Evolutionary conservation across 257 asterid genomes (phyloP).

Genomic region (Rehmannia glutinosa): DNA sequence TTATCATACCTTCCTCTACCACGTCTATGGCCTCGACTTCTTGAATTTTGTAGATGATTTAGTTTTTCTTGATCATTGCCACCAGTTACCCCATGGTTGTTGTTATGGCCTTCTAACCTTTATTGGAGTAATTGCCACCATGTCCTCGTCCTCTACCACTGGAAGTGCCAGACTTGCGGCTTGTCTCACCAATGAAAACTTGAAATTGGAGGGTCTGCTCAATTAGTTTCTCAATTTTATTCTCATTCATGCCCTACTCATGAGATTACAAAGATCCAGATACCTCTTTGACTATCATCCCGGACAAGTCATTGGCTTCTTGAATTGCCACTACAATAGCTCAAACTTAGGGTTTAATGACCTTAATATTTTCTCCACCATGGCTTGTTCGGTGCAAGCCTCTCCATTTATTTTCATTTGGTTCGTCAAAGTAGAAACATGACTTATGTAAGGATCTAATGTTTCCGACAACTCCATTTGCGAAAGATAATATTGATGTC

Average conservation of each 20-base stretch:
- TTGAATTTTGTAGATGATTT: too few relatives aligned
- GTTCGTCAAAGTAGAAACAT: not conserved
- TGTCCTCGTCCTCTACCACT: not conserved
- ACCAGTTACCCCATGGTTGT: not conserved
- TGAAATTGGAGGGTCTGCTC: not conserved
- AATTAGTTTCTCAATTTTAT: not conserved
- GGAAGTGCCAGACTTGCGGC: not conserved
- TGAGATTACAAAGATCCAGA: not conserved
- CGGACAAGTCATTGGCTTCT: not conserved
- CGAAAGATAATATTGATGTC: not conserved
- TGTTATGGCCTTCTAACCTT: not conserved
- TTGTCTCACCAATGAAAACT: not conserved
- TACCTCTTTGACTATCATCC: not conserved
- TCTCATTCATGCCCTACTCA: constrained; percentile 3
- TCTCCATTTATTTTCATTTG: constrained; percentile 12
- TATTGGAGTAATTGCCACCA: not conserved
- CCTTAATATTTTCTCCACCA: not conserved
- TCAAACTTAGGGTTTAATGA: not conserved
- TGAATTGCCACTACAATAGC: constrained; percentile 3
- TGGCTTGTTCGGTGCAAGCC: not conserved
- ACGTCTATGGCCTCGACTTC: constrained; percentile 6
- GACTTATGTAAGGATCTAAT: not conserved
- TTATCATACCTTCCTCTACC: not conserved
- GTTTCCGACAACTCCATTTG: too few relatives aligned
- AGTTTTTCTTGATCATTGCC: too few relatives aligned